Base-by-base conservation (phyloP, 768 basidiomycete species). In the Pluteus cervinus region DNA sequence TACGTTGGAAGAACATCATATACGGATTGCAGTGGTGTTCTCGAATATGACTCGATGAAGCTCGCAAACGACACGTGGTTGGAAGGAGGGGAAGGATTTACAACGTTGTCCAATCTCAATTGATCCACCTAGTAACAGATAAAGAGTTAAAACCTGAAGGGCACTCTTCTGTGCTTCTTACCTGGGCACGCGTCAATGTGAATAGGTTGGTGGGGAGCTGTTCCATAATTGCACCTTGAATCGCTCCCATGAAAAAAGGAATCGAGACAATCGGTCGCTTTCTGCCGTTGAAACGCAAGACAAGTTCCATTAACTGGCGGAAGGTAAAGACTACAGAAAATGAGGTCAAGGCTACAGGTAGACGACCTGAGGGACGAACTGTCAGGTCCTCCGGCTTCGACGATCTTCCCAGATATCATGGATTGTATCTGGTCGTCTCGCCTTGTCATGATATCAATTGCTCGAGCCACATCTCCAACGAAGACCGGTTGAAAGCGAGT, bases 401-500 rank as follows among this genome's bases (percentile, higher is more conserved):
- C 53, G 24, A 78, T 77, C 56, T 52, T 81, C 55, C 46, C 82
- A 59, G 42, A 69, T 61, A 50, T 72, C 60, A 29, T 61, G 57
- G 57, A 71, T 17, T 59, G 52, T 2, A 69, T 55, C 12, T 62
- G 57, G 2, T 57, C 34, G 41, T 76, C 68, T 12, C 62, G 51
- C 37, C 78, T 66, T 6, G 71, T 62, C 39, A 77, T 62, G 10
- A 80, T 64, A 50, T 81, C 81, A 3, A 86, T 71, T 4, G 72
- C 65, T 17, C 64, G 60, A 7, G 77, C 81, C 21, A 89, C 47
- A 52, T 89, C 84, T 0, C 72, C 79, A 1, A 76, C 82, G 49
- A 76, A 86, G 8, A 86, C 76, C 9, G 85, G 83, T 47, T 86
- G 84, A 50, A 86, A 86, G 17, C 60, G 66, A 5, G 80, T 62